phyloP scores from a whole-genome alignment of 345 rosid genomes.

The Arabis alpina region DNA sequence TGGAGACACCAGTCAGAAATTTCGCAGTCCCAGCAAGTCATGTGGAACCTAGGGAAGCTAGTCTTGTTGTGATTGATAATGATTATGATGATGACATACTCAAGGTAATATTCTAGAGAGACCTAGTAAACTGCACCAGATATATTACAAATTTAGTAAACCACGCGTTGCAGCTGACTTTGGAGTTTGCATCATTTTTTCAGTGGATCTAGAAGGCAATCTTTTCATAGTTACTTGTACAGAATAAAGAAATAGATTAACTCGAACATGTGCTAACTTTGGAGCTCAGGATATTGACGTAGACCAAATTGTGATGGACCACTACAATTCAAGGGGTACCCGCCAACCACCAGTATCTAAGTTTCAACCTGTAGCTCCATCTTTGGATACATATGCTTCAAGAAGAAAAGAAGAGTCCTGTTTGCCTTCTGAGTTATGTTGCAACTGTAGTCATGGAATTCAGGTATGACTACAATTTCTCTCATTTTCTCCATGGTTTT shows the following conservation, averaged over 20 bases:
- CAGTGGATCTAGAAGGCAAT: conserved; percentile 21
- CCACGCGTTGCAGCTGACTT: neutral
- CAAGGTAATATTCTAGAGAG: conserved; percentile 51
- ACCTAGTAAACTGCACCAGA: conserved; percentile 14
- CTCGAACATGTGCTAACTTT: conserved; percentile 26
- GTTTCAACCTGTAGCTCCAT: conserved; percentile 58
- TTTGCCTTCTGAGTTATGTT: conserved; percentile 66
- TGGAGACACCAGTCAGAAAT: conserved; percentile 39
- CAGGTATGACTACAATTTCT: conserved; percentile 49
- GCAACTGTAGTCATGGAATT: conserved; percentile 72
- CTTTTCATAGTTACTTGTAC: conserved; percentile 4
- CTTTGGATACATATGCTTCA: conserved; percentile 43
- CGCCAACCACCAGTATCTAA: conserved; percentile 63
- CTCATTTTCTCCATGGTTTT: conserved; percentile 1
- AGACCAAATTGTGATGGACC: conserved; percentile 82
- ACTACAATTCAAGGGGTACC: conserved; percentile 67
- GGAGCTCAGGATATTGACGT: conserved; percentile 74
- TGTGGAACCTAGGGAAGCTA: conserved; percentile 44
- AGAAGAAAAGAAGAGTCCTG: conserved; percentile 45
- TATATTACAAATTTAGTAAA: neutral
- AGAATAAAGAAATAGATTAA: conserved; percentile 19
- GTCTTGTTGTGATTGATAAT: conserved; percentile 62
- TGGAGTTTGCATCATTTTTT: conserved; percentile 9
- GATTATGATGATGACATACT: conserved; percentile 80
- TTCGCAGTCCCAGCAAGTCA: conserved; percentile 36